Percentiles rank a stretch among this genome's conserved stretches.
These are phyloP conservation scores for Termitomyces sp. DNA, from an alignment of 768 basidiomycete species.

Conservation along the genomic window DNA sequence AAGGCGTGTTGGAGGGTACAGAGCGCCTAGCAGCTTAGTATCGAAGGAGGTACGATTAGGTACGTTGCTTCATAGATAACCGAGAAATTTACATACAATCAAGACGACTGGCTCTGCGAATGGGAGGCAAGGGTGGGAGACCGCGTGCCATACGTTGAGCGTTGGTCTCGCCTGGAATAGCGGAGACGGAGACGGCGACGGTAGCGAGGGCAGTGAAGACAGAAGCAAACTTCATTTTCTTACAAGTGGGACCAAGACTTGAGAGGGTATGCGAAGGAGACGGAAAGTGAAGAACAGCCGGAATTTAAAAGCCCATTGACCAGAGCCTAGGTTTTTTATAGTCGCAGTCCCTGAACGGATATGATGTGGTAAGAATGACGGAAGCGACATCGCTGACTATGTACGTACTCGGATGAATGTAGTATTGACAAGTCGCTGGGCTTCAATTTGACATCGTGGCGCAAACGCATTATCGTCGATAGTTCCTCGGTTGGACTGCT, in stretches of 20 bases:
- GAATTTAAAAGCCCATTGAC: background rate
- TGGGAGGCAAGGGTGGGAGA: conserved; percentile 42
- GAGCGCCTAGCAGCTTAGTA: conserved; percentile 32
- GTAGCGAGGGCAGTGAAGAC: conserved; percentile 33
- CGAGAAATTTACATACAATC: conserved; percentile 19
- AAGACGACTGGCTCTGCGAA: conserved; percentile 28
- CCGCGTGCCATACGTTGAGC: conserved; percentile 49
- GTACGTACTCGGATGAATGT: conserved; percentile 8
- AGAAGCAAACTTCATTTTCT: conserved; percentile 35
- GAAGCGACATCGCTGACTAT: conserved; percentile 14
- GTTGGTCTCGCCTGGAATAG: conserved; percentile 38
- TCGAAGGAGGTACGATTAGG: background rate
- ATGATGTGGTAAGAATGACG: conserved; percentile 2
- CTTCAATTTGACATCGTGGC: conserved; percentile 5
- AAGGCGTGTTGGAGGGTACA: conserved; percentile 29
- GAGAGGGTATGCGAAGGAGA: conserved; percentile 7
- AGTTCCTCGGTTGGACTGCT: background rate
- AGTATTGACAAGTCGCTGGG: background rate
- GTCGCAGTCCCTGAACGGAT: conserved; percentile 2
- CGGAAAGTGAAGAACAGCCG: conserved; percentile 7
- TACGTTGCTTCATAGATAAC: too few species aligned
- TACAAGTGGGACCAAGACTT: conserved; percentile 11
- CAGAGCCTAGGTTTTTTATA: conserved; percentile 5
- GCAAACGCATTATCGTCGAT: background rate
- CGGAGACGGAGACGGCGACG: conserved; percentile 30